Evolutionary conservation across 1,139 yeast genomes (phyloP).

Genomic region (Kodamaea plutei): DNA sequence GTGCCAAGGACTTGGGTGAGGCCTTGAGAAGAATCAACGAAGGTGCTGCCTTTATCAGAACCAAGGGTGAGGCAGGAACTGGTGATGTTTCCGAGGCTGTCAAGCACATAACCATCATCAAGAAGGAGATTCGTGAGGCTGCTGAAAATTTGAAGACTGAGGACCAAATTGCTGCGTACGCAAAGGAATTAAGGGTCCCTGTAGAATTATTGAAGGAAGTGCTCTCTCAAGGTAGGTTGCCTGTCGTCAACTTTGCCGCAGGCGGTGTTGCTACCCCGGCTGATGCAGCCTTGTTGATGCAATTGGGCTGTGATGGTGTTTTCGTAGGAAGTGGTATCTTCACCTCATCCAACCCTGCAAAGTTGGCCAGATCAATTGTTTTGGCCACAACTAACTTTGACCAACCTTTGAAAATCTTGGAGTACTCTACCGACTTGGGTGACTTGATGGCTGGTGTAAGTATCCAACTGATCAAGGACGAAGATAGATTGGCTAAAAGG

Average conservation of each 20-base stretch:
- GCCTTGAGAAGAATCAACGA: slow-evolving; percentile 77
- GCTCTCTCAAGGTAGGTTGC: slow-evolving; percentile 53
- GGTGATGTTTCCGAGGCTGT: slow-evolving; percentile 90
- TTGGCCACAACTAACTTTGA: slow-evolving; percentile 75
- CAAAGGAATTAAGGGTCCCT: slow-evolving; percentile 61
- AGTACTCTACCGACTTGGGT: slow-evolving; percentile 73
- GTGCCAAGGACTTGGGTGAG: slow-evolving; percentile 81
- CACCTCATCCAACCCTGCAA: slow-evolving; percentile 70
- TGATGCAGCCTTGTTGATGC: slow-evolving; percentile 87
- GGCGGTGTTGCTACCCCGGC: slow-evolving; percentile 92
- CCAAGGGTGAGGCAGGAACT: slow-evolving; percentile 89
- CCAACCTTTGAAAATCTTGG: slow-evolving; percentile 61
- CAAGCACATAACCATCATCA: slow-evolving; percentile 62
- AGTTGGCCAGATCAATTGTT: slow-evolving; percentile 76
- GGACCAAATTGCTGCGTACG: slow-evolving; percentile 43
- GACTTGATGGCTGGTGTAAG: slow-evolving; percentile 71
- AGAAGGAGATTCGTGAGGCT: slow-evolving; percentile 51
- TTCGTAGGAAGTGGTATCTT: slow-evolving; percentile 90
- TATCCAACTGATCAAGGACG: slow-evolving; percentile 45
- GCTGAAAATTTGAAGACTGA: slow-evolving; percentile 38
- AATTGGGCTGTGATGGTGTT: slow-evolving; percentile 87
- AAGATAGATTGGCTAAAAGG: slow-evolving; percentile 48
- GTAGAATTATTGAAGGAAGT: slow-evolving; percentile 48
- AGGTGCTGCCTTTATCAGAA: slow-evolving; percentile 87
- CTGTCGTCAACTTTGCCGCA: slow-evolving; percentile 86